Evolutionary conservation across 2,329 filamentous ascomycete genomes (phyloP).

Genomic region (Cladosporium sp.): DNA sequence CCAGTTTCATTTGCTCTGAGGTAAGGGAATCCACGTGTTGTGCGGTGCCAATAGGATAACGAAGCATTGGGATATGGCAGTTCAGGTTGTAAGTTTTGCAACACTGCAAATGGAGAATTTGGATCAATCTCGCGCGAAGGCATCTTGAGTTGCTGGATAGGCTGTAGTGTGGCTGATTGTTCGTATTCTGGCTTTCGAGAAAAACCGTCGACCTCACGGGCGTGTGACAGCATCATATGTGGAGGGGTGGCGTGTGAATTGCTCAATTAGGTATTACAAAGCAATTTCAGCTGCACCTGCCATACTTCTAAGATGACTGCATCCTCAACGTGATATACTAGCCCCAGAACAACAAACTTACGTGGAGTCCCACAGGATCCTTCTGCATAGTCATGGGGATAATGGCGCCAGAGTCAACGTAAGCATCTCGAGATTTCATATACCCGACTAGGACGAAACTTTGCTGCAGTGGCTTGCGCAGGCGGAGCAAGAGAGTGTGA

Average conservation of each 20-base stretch:
- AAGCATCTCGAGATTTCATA: background rate
- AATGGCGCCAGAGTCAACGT: background rate
- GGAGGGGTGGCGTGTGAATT: background rate
- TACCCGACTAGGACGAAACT: background rate
- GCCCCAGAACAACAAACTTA: background rate
- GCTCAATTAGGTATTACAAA: background rate
- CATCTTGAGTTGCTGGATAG: background rate
- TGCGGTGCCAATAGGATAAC: constrained; percentile 50
- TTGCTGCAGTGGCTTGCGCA: background rate
- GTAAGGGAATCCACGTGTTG: constrained; percentile 46
- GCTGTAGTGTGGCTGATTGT: background rate
- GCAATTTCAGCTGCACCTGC: background rate
- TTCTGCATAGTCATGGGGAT: background rate
- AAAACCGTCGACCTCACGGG: background rate
- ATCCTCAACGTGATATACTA: background rate
- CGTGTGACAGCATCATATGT: background rate
- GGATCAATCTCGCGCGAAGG: background rate
- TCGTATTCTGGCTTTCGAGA: background rate
- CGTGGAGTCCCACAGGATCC: background rate
- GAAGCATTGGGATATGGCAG: constrained; percentile 32
- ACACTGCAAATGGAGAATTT: background rate
- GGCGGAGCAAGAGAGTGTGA: background rate
- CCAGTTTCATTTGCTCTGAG: constrained; percentile 42
- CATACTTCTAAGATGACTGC: background rate
- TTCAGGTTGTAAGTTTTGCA: background rate